Conservation (phyloP, 805 yeast genomes). For the Kodamaea kaohsiungensis region DNA sequence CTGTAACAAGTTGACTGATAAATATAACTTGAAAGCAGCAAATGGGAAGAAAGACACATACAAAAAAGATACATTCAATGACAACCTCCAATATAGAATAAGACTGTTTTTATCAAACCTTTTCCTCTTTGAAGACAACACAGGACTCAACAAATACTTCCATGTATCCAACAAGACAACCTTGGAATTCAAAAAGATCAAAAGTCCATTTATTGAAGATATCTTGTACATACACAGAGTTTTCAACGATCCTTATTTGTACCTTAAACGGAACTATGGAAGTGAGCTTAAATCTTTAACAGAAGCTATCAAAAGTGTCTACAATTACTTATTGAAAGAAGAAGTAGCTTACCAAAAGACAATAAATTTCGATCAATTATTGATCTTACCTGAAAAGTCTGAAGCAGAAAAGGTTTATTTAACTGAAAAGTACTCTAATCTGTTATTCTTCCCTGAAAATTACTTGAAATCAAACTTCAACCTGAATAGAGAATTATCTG, state of each 20-base stretch:
- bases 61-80: constrained; percentile 41
- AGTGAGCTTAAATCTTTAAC: constrained; percentile 21
- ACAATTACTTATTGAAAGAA: constrained; percentile 29
- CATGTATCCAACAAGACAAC: constrained; percentile 27
- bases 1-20: constrained; percentile 40
- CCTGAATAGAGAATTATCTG: constrained; percentile 16
- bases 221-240: constrained; percentile 29
- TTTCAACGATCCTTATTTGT: constrained; percentile 38
- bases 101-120: constrained; percentile 34
- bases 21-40: constrained; percentile 17
- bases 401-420: constrained; percentile 18
- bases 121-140: constrained; percentile 42
- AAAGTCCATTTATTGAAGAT: constrained; percentile 33
- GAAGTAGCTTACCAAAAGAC: constrained; percentile 24
- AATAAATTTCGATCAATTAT: neutral
- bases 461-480: constrained; percentile 37
- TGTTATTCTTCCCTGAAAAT: constrained; percentile 35
- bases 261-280: constrained; percentile 22
- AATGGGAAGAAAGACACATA: constrained; percentile 29
- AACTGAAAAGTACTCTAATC: constrained; percentile 18
- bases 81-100: constrained; percentile 37
- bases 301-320: constrained; percentile 29
- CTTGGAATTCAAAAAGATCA: constrained; percentile 23
- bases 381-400: constrained; percentile 13
- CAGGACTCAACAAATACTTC: constrained; percentile 45